Percentiles rank a stretch among this genome's conserved stretches.
These are phyloP conservation scores for Pseudisothecium myosuroides DNA, from an alignment of 225 moss, liverwort and hornwort species.

Conservation along the genomic window DNA sequence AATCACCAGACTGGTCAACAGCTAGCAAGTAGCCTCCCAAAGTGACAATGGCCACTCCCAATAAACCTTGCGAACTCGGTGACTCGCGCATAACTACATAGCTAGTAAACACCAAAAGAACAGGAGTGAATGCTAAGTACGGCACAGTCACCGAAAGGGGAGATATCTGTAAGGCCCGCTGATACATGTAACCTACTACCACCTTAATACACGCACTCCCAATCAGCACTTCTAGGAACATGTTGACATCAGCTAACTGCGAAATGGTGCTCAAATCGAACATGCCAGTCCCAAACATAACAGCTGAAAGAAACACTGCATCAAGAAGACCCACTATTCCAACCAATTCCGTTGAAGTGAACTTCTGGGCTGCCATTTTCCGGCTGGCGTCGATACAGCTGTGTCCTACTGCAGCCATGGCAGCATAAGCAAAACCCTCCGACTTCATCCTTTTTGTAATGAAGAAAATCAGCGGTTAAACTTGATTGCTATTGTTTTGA, in stretches of 20 bases:
- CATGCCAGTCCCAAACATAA: slow-evolving; percentile 23
- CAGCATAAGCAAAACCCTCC: slow-evolving; percentile 38
- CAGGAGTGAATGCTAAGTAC: slow-evolving; percentile 38
- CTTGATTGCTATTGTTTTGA: background rate
- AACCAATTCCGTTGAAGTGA: slow-evolving; percentile 29
- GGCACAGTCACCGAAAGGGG: slow-evolving; percentile 39
- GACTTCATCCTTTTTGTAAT: slow-evolving; percentile 13
- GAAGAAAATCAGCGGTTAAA: background rate
- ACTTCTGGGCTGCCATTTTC: slow-evolving; percentile 29
- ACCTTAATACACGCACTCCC: slow-evolving; percentile 40
- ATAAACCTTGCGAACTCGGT: slow-evolving; percentile 29
- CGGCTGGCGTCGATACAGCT: slow-evolving; percentile 40
- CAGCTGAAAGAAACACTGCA: slow-evolving; percentile 16
- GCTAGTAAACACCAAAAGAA: slow-evolving; percentile 35
- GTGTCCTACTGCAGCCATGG: slow-evolving; percentile 28
- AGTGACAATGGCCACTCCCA: slow-evolving; percentile 29
- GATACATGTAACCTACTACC: slow-evolving; percentile 33
- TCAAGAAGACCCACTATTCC: slow-evolving; percentile 35
- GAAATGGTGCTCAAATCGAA: slow-evolving; percentile 13
- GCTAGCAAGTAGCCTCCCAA: slow-evolving; percentile 35
- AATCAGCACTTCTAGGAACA: slow-evolving; percentile 16
- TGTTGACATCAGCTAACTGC: slow-evolving; percentile 7
- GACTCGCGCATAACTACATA: slow-evolving; percentile 36
- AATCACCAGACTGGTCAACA: slow-evolving; percentile 21
- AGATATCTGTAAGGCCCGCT: slow-evolving; percentile 30